These are phyloP conservation scores for Saccharum hybrid DNA, from an alignment of 202 grass and related monocot genomes.

Conservation along the genomic window DNA sequence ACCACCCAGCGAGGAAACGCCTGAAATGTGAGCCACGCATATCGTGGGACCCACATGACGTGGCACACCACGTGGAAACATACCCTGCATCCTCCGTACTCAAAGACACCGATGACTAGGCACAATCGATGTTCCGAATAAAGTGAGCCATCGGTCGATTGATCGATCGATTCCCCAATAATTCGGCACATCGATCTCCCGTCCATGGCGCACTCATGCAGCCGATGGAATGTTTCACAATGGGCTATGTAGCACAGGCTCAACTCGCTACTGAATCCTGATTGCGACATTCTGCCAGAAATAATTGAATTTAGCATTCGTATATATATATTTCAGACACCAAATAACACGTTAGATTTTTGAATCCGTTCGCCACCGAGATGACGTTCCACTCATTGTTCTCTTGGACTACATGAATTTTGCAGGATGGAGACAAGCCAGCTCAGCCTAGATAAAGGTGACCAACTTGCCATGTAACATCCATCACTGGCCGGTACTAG, in stretches of 20 bases:
- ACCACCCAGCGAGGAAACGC: neutral
- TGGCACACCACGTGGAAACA: neutral
- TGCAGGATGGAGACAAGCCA: slow-evolving; percentile 27
- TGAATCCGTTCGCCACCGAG: neutral
- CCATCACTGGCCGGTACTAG: slow-evolving; percentile 1
- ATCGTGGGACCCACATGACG: neutral
- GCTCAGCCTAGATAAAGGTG: slow-evolving; percentile 10
- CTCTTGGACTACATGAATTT: neutral
- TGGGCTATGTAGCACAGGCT: neutral
- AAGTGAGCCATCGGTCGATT: neutral
- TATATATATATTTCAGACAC: neutral
- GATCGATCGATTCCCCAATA: neutral
- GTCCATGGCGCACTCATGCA: slow-evolving; percentile 1
- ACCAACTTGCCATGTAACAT: neutral
- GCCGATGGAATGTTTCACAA: neutral
- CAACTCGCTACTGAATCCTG: neutral
- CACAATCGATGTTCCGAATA: neutral
- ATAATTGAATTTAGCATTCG: neutral
- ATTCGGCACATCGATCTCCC: neutral
- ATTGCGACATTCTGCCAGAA: slow-evolving; percentile 6
- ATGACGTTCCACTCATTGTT: slow-evolving; percentile 25
- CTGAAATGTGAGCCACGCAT: neutral
- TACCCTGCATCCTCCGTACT: neutral
- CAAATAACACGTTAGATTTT: slow-evolving; percentile 11
- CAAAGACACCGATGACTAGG: neutral